Percentiles rank a stretch among this genome's conserved stretches.
Evolutionary conservation across 257 asterid genomes (phyloP).

Genomic region (Solanum gracilifrons): DNA sequence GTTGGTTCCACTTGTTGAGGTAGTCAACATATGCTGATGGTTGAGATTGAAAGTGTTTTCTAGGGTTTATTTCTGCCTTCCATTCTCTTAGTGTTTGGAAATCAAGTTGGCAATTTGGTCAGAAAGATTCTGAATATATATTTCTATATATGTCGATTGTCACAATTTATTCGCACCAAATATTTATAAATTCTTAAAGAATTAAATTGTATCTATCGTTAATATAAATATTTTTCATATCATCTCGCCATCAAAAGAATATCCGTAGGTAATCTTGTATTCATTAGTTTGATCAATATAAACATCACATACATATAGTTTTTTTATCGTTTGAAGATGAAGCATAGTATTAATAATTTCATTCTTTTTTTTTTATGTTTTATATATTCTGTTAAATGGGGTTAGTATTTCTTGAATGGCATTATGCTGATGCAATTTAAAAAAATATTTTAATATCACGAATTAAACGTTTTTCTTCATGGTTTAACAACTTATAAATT

Average conservation of each 20-base stretch:
- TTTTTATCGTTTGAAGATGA: background rate
- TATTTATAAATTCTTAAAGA: too few species aligned
- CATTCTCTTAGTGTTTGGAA: background rate
- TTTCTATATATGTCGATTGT: background rate
- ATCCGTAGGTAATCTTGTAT: background rate
- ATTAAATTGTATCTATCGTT: too few species aligned
- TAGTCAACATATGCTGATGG: background rate
- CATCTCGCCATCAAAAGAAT: background rate
- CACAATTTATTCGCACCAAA: too few species aligned
- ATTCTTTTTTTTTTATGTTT: background rate
- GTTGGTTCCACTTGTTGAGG: background rate
- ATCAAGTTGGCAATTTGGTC: background rate
- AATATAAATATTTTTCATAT: too few species aligned
- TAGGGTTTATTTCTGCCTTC: background rate
- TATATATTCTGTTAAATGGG: too few species aligned
- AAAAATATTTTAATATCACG: background rate
- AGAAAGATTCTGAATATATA: background rate
- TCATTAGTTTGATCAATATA: background rate
- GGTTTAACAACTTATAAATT: background rate
- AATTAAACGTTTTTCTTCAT: background rate
- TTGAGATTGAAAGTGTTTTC: background rate
- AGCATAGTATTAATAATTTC: too few species aligned
- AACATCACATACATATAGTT: background rate
- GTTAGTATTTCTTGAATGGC: too few species aligned
- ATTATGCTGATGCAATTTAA: background rate